Percentiles rank a stretch among this genome's conserved stretches.
Evolutionary conservation across 2,329 filamentous ascomycete genomes (phyloP).

Genomic region (Aspergillus arachidicola): DNA sequence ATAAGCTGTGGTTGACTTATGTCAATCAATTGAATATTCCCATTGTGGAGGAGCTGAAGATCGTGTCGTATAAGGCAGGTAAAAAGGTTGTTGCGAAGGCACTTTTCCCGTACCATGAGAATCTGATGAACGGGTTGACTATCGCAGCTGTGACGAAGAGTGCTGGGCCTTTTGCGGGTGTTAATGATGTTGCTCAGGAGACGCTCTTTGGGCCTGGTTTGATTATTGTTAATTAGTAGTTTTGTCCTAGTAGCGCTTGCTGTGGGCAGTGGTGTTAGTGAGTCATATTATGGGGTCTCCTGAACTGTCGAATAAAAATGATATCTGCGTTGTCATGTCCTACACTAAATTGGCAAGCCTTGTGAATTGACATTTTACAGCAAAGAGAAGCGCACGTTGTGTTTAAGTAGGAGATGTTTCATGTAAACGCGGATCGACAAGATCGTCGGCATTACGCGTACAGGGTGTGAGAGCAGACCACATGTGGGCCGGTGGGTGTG

Average conservation of each 20-base stretch:
- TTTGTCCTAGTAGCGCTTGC: too few relatives aligned
- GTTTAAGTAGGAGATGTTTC: background rate
- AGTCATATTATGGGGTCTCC: too few relatives aligned
- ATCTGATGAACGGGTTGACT: background rate
- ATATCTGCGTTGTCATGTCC: too few relatives aligned
- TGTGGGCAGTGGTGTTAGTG: too few relatives aligned
- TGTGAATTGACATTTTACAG: too few relatives aligned
- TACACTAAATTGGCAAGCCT: too few relatives aligned
- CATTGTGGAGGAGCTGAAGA: background rate
- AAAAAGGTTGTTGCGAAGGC: background rate
- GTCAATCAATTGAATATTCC: background rate
- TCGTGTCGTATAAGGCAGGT: background rate
- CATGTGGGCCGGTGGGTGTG: background rate
- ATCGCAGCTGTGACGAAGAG: background rate
- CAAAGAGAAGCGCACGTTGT: background rate
- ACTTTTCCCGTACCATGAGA: background rate
- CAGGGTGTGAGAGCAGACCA: slow-evolving; percentile 23
- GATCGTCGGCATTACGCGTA: background rate
- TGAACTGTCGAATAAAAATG: too few relatives aligned
- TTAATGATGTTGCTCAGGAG: background rate
- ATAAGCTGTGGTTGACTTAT: background rate
- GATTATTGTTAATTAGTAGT: background rate
- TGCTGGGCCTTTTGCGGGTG: background rate
- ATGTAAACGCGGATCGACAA: background rate
- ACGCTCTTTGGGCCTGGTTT: background rate